phyloP scores from a whole-genome alignment of 257 asterid genomes.

The Asclepias syriaca region DNA sequence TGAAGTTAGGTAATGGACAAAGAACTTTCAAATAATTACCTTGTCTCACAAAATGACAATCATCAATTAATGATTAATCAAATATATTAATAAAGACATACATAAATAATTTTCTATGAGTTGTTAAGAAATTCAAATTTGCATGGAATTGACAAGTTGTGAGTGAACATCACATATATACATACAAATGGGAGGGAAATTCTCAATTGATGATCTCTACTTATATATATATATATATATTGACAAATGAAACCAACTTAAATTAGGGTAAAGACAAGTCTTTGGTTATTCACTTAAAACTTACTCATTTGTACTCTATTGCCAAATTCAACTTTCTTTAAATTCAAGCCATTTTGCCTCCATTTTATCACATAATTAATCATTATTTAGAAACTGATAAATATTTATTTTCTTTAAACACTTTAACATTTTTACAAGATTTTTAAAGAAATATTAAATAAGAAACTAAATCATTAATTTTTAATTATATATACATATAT shows the following conservation, averaged over 20 bases:
- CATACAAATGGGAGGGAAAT: background rate
- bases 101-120: background rate
- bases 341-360: constrained; percentile 18
- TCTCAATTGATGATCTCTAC: background rate
- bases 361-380: background rate
- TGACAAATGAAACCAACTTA: constrained; percentile 25
- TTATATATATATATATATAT: background rate
- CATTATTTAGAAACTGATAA: too few species aligned
- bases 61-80: background rate
- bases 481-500: too few species aligned
- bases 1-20: too few species aligned
- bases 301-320: constrained; percentile 18
- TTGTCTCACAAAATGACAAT: background rate
- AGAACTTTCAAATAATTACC: background rate
- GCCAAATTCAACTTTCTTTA: background rate
- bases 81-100: background rate
- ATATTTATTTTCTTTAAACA: too few species aligned
- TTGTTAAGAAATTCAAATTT: background rate
- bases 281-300: constrained; percentile 10
- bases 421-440: too few species aligned
- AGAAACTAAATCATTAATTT: too few species aligned
- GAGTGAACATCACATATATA: too few species aligned
- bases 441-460: too few species aligned
- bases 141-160: background rate
- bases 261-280: constrained; percentile 24